Conservation (phyloP, 2,329 filamentous ascomycete genomes). For the Simplicillium sp. region DNA sequence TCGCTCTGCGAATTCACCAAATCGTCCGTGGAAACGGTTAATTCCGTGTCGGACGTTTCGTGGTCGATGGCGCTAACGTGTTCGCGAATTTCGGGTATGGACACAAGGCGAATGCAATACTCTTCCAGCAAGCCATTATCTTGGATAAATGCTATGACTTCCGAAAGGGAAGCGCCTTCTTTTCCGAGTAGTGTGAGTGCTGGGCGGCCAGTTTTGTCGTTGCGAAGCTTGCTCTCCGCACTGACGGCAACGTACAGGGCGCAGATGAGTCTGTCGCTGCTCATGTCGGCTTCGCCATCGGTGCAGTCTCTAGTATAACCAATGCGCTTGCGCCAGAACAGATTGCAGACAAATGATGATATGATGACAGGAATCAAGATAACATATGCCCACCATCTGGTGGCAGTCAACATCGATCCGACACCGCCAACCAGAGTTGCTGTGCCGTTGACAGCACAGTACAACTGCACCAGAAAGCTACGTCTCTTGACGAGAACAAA, state of each 20-base stretch:
- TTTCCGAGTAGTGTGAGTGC: background rate
- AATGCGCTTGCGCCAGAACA: constrained; percentile 35
- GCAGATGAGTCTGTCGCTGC: constrained; percentile 1
- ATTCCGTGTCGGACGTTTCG: background rate
- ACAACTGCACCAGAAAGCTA: constrained; percentile 30
- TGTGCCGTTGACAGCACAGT: constrained; percentile 32
- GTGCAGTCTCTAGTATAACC: constrained; percentile 27
- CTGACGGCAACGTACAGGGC: constrained; percentile 1
- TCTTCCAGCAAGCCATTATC: constrained; percentile 4
- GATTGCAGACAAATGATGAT: constrained; percentile 33
- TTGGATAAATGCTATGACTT: constrained; percentile 3
- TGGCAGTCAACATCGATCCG: constrained; percentile 39
- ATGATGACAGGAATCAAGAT: constrained; percentile 40
- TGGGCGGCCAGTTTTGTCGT: background rate
- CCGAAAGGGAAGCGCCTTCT: constrained; percentile 1
- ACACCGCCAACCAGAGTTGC: constrained; percentile 37
- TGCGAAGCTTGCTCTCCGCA: background rate
- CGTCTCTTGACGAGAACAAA: constrained; percentile 22
- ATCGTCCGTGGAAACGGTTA: constrained; percentile 4
- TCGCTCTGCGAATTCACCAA: background rate
- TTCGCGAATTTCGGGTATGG: constrained; percentile 1
- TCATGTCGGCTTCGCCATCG: constrained; percentile 4
- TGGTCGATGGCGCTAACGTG: background rate
- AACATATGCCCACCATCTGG: constrained; percentile 42
- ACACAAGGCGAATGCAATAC: constrained; percentile 3